phyloP scores from a whole-genome alignment of 257 asterid genomes.

The Salvia miltiorrhiza region DNA sequence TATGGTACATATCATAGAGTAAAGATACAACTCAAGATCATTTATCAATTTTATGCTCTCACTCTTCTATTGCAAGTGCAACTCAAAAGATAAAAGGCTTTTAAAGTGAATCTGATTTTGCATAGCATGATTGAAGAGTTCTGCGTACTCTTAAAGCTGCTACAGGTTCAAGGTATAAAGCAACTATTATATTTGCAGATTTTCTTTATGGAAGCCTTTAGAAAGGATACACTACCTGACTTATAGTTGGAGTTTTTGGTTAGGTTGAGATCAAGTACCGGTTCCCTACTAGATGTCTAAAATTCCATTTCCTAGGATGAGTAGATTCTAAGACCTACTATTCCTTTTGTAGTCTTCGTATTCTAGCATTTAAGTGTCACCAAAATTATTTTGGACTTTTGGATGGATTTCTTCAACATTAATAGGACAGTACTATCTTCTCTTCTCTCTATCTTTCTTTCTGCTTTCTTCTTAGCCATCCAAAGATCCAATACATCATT shows the following conservation, averaged over 20 bases:
- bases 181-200: neutral
- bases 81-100: neutral
- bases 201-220: neutral
- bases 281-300: neutral
- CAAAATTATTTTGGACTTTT: neutral
- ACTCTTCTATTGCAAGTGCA: neutral
- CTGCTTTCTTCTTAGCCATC: neutral
- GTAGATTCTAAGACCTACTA: neutral
- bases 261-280: neutral
- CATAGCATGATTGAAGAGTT: neutral
- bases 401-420: conserved; percentile 8
- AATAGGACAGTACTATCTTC: neutral
- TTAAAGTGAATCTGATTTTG: neutral
- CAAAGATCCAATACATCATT: neutral
- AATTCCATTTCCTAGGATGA: neutral
- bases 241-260: neutral
- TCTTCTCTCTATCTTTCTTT: neutral
- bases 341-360: too few relatives aligned
- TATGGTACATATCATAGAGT: conserved; percentile 9
- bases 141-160: neutral
- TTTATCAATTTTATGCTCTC: neutral
- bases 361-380: neutral
- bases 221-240: neutral
- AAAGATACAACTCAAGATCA: neutral
- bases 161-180: neutral